These are phyloP conservation scores for Vigna radiata DNA, from an alignment of 306 rosid species.

Conservation along the genomic window DNA sequence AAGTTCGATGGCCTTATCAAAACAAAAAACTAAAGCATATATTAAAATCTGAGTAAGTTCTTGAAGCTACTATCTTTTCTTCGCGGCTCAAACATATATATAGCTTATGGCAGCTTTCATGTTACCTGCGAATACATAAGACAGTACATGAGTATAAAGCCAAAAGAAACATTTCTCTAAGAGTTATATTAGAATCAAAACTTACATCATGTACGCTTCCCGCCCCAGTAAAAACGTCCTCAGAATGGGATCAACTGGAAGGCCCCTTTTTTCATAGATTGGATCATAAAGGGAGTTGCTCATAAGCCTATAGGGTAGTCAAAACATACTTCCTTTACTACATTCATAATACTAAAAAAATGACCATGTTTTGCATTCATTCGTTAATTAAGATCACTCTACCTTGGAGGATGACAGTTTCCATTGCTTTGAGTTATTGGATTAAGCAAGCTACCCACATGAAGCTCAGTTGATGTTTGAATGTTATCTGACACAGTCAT, in stretches of 20 bases:
- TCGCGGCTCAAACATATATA: neutral
- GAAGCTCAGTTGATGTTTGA: constrained; percentile 37
- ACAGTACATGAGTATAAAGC: neutral
- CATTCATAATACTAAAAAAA: neutral
- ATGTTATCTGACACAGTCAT: constrained; percentile 8
- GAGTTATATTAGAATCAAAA: neutral
- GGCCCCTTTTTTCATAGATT: constrained; percentile 52
- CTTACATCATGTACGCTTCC: constrained; percentile 46
- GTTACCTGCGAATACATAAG: neutral
- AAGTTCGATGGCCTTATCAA: neutral
- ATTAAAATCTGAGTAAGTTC: neutral
- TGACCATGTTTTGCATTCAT: neutral
- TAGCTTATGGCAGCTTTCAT: neutral
- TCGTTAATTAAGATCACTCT: neutral
- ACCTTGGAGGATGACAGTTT: constrained; percentile 40
- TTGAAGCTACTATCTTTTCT: neutral
- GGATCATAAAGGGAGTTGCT: constrained; percentile 55
- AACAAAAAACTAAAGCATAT: neutral
- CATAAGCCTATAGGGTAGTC: constrained; percentile 18
- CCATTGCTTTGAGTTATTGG: neutral
- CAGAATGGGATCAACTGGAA: constrained; percentile 67
- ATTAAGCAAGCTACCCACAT: neutral
- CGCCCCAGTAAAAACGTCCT: constrained; percentile 40
- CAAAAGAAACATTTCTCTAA: neutral
- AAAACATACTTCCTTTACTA: neutral